Evolutionary conservation across 2,329 filamentous ascomycete species (phyloP), one percentile per base, ranked within the genome.

Genomic region (Hymenotorrendiella dingleyae): DNA sequence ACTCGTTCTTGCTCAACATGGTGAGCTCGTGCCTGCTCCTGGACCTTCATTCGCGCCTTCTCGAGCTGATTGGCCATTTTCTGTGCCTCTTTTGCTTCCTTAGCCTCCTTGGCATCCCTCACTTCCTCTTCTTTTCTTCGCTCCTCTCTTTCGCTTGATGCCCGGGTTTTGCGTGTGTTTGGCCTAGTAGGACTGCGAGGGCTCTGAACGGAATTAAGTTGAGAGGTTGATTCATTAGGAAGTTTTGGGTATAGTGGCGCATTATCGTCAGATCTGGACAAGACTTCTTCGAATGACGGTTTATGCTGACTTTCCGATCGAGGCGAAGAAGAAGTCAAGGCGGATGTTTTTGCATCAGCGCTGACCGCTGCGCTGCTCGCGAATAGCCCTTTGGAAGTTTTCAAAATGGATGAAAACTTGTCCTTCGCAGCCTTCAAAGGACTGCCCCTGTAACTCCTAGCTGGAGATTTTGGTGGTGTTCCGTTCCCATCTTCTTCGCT

Each of bases 401-500:
- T 90, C 55, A 96, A 71, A 46, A 95, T 89, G 8, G 90, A 94
- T 35, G 91, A 94, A 36, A 97, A 72, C 61, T 89, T 94, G 58
- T 86, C 87, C 67, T 95, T 97, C 21, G 93, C 90, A 39, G 93
- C 88, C 64, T 90, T 95, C 46, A 96, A 65, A 4, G 88, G 88
- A 45, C 84, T 91, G 53, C 94, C 89, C 6, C 73, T 71, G 54
- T 77, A 70, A 36, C 61, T 67, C 42, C 76, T 67, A 4, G 73
- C 70, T 0, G 76, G 76, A 1, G 78, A 80, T 53, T 78, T 80
- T 3, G 67, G 54, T 17, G 57, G 55, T 17, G 56, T 52, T n/a
- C n/a, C n/a, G 4, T 48, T 50, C 17, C 46, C 45, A 17, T 46
- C 44, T 9, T 49, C 53, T 6, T 47, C 45, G 30, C 50, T 80